Percentiles rank a stretch among this genome's conserved stretches.
phyloP scores from a whole-genome alignment of 2,329 filamentous ascomycete species.

The Lachnellula occidentalis region DNA sequence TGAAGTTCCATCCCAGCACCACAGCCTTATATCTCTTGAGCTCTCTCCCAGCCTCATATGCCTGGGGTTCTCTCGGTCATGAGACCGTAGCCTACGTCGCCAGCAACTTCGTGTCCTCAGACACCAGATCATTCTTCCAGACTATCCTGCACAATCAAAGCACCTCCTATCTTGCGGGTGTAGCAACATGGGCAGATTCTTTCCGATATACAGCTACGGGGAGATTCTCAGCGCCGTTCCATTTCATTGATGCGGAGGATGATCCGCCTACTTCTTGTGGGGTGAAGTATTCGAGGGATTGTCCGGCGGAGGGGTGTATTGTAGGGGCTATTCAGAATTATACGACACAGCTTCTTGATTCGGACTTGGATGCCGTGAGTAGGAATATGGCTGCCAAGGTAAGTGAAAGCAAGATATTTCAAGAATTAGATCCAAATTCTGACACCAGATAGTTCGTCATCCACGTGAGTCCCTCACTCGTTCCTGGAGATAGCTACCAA shows the following conservation, averaged over 20 bases:
- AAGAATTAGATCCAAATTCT: slow-evolving; percentile 2
- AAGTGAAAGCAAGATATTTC: slow-evolving; percentile 24
- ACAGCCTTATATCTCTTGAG: slow-evolving; percentile 2
- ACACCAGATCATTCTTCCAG: slow-evolving; percentile 53
- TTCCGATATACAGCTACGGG: slow-evolving; percentile 58
- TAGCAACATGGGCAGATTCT: slow-evolving; percentile 63
- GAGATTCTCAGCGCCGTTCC: slow-evolving; percentile 55
- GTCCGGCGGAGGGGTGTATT: slow-evolving; percentile 56
- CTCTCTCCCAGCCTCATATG: slow-evolving; percentile 7
- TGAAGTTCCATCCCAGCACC: slow-evolving; percentile 11
- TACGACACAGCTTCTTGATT: slow-evolving; percentile 24
- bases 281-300: slow-evolving; percentile 56
- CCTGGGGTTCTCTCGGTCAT: slow-evolving; percentile 49
- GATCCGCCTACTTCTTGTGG: slow-evolving; percentile 51
- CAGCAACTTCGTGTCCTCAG: slow-evolving; percentile 50
- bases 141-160: slow-evolving; percentile 49
- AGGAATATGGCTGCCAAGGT: slow-evolving; percentile 58
- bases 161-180: slow-evolving; percentile 53
- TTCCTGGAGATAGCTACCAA: slow-evolving; percentile 2
- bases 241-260: slow-evolving; percentile 67
- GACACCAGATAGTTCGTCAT: slow-evolving; percentile 25
- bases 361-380: slow-evolving; percentile 38
- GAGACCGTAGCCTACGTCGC: slow-evolving; percentile 61
- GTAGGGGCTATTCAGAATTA: slow-evolving; percentile 39
- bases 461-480: slow-evolving; percentile 24